Conservation (phyloP, 306 rosid genomes). For the Pyrus communis region DNA sequence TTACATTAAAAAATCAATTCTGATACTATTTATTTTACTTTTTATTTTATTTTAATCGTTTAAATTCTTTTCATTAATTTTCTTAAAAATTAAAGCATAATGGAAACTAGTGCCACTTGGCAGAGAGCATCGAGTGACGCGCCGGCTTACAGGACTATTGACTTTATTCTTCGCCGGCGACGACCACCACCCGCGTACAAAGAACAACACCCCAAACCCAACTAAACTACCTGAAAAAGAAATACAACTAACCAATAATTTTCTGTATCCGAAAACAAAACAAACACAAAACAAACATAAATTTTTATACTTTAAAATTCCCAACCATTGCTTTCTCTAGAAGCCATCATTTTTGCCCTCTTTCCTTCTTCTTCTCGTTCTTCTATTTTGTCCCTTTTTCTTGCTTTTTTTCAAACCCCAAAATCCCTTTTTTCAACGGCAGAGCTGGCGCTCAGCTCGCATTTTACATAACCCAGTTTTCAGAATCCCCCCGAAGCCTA, state of each 20-base stretch:
- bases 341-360: neutral
- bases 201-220: neutral
- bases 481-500: conserved; percentile 7
- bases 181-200: conserved; percentile 4
- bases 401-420: conserved; percentile 1
- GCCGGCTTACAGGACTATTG: conserved; percentile 55
- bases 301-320: neutral
- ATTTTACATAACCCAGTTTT: neutral
- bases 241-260: neutral
- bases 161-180: conserved; percentile 30
- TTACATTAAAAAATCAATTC: too few relatives aligned
- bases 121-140: conserved; percentile 4
- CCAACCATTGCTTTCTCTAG: neutral
- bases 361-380: neutral
- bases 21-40: too few relatives aligned
- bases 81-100: too few relatives aligned
- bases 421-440: conserved; percentile 7
- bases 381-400: conserved; percentile 42
- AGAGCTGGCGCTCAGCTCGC: conserved; percentile 12
- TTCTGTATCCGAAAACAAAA: neutral
- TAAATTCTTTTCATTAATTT: too few relatives aligned
- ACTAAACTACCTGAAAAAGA: neutral
- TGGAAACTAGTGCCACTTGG: conserved; percentile 18
- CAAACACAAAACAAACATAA: neutral
- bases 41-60: too few relatives aligned